Conservation (phyloP, 257 asterid species). For the Solanum pimpinellifolium region DNA sequence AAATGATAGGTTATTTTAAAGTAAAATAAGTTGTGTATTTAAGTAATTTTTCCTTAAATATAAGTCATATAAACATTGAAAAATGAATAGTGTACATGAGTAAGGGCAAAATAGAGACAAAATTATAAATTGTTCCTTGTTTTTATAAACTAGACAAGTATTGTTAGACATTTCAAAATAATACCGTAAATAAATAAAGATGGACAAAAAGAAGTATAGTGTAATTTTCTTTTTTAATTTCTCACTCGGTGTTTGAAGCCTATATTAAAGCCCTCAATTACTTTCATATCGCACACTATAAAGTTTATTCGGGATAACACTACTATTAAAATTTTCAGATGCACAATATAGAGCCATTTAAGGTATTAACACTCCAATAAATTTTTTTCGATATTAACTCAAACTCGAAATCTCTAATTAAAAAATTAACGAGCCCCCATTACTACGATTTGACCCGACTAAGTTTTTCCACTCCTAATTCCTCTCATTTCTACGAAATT, state of each 20-base stretch:
- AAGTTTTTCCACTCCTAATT: background rate
- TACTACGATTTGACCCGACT: conserved; percentile 16
- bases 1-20: no score
- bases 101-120: background rate
- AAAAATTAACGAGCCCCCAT: no score
- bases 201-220: background rate
- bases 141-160: no score
- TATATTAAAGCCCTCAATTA: no score
- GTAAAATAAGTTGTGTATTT: background rate
- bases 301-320: fast-evolving
- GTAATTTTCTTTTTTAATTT: no score
- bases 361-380: background rate
- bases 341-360: background rate
- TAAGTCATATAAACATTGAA: background rate
- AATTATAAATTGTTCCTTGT: background rate
- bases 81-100: background rate
- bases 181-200: no score
- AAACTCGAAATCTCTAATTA: no score
- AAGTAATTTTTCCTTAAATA: no score
- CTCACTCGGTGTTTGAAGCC: background rate
- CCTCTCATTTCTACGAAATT: background rate
- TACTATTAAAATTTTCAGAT: background rate
- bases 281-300: fast-evolving
- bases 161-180: no score
- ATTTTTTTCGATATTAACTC: no score